phyloP scores from a whole-genome alignment of 495 filamentous ascomycete genomes.

The Penicillium fimorum region DNA sequence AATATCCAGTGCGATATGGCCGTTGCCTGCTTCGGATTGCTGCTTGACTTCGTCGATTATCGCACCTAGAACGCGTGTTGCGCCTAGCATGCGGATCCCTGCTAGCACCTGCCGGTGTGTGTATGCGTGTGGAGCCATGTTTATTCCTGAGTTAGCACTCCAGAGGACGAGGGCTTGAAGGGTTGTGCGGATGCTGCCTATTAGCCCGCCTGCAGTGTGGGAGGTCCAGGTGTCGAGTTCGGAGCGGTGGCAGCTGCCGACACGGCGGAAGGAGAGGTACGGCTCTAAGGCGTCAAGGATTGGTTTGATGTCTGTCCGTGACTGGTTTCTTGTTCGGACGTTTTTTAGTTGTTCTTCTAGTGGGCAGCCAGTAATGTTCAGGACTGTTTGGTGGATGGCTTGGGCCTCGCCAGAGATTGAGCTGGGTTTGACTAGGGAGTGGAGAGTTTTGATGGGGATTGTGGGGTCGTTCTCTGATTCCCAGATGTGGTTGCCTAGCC shows the following conservation, averaged over 20 bases:
- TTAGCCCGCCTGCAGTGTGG: slow-evolving; percentile 58
- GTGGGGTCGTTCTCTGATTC: slow-evolving; percentile 60
- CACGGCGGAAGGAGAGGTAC: slow-evolving; percentile 65
- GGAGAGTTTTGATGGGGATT: slow-evolving; percentile 65
- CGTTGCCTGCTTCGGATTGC: slow-evolving; percentile 51
- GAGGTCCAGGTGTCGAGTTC: slow-evolving; percentile 78
- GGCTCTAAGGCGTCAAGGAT: slow-evolving; percentile 68
- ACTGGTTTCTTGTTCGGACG: slow-evolving; percentile 66
- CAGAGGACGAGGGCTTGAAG: slow-evolving; percentile 70
- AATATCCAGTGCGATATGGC: slow-evolving; percentile 69
- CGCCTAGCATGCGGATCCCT: slow-evolving; percentile 67
- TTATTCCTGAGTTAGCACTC: slow-evolving; percentile 63
- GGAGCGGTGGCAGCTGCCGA: slow-evolving; percentile 60
- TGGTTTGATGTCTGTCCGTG: slow-evolving; percentile 67
- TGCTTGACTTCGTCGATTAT: slow-evolving; percentile 71
- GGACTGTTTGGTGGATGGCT: slow-evolving; percentile 75
- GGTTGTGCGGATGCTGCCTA: slow-evolving; percentile 59
- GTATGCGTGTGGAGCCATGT: slow-evolving; percentile 69
- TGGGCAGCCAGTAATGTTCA: slow-evolving; percentile 76
- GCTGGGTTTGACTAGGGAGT: slow-evolving; percentile 70
- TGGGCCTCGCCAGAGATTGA: slow-evolving; percentile 78
- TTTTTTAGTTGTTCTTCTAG: slow-evolving; percentile 73
- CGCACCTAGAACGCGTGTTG: slow-evolving; percentile 56
- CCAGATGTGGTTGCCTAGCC: slow-evolving; percentile 82
- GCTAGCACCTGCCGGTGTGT: slow-evolving; percentile 73